Conservation (phyloP, 768 basidiomycete genomes). For the Kwoniella dendrophila region DNA sequence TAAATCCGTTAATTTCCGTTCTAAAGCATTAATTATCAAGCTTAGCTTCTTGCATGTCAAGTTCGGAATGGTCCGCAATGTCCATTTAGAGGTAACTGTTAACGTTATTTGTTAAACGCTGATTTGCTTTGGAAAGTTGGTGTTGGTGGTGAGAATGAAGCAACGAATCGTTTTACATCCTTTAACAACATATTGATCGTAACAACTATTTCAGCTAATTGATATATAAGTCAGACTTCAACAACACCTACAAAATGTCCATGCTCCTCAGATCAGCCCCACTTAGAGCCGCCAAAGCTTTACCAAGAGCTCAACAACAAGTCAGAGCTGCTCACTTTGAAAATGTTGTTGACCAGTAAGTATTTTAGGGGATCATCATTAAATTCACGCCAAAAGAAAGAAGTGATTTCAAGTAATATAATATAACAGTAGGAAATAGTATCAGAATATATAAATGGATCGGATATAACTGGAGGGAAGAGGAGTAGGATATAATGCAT, state of each 20-base stretch:
- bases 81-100: background rate
- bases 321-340: conserved; percentile 49
- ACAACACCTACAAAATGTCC: conserved; percentile 46
- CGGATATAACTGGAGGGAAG: too few species aligned
- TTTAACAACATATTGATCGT: background rate
- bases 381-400: background rate
- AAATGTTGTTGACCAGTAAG: conserved; percentile 54
- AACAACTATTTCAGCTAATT: background rate
- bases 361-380: conserved; percentile 4
- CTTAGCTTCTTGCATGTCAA: background rate
- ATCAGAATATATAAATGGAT: too few species aligned
- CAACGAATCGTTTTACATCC: background rate
- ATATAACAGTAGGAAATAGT: too few species aligned
- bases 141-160: background rate
- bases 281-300: conserved; percentile 34
- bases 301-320: conserved; percentile 32
- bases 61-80: conserved; percentile 7
- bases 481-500: too few species aligned
- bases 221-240: conserved; percentile 1
- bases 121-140: background rate
- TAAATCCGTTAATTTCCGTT: conserved; percentile 5
- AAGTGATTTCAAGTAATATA: too few species aligned
- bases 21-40: background rate
- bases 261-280: conserved; percentile 42
- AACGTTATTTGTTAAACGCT: background rate